A percentile compares a stretch with the other conserved stretches of the same genome.
phyloP scores from a whole-genome alignment of 805 yeast genomes.

The Myxozyma mucilagina region DNA sequence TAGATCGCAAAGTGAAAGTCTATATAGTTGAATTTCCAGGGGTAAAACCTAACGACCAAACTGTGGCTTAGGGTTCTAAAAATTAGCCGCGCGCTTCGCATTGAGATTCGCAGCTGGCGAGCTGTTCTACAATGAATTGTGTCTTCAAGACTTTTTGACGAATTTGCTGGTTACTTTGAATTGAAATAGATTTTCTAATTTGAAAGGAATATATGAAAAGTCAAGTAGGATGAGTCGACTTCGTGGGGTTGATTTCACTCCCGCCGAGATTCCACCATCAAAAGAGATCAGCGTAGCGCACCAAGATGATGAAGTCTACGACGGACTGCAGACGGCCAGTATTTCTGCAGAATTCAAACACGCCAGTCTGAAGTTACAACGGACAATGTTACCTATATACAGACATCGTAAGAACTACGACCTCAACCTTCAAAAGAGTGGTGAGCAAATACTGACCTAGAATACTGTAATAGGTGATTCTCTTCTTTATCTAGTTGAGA shows the following conservation, averaged over 20 bases:
- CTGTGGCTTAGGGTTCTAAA: conserved; percentile 5
- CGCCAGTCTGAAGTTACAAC: conserved; percentile 21
- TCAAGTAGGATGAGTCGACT: not conserved
- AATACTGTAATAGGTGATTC: conserved; percentile 16
- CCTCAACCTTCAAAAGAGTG: not conserved
- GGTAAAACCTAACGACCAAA: not conserved
- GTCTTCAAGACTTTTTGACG: no score
- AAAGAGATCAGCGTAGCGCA: conserved; percentile 1
- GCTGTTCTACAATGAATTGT: not conserved
- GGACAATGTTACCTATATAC: conserved; percentile 26
- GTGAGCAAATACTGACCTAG: not conserved
- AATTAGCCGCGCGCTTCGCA: not conserved
- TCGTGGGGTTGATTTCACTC: not conserved
- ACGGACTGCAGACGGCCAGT: conserved; percentile 13
- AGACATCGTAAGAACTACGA: conserved; percentile 20
- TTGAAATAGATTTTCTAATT: not conserved
- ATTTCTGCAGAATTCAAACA: conserved; percentile 19
- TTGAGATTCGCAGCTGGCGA: not conserved
- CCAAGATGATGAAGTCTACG: not conserved
- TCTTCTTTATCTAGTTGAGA: conserved; percentile 28
- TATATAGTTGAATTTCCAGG: not conserved
- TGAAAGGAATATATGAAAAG: no score
- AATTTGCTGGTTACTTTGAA: not conserved
- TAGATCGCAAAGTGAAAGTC: not conserved
- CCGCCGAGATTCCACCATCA: not conserved